Evolutionary conservation across 2,329 filamentous ascomycete species (phyloP).

Genomic region (Xylariaceae sp.): DNA sequence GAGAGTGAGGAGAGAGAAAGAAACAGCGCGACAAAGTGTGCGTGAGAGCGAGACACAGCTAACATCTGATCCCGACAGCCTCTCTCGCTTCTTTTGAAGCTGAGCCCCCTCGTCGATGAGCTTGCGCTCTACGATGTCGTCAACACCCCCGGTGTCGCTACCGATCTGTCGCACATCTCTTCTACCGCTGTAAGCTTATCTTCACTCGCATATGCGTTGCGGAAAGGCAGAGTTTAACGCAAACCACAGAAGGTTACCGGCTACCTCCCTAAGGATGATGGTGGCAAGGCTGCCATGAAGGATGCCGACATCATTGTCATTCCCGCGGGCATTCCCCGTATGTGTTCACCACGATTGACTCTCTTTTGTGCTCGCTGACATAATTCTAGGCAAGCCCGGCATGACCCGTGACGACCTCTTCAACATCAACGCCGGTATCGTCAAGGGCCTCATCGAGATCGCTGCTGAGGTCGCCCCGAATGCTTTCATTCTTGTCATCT

Average conservation of each 20-base stretch:
- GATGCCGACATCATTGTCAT: conserved; percentile 96
- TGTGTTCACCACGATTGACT: conserved; percentile 34
- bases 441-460: conserved; percentile 86
- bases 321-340: conserved; percentile 95
- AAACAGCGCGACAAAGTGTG: neutral
- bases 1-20: neutral
- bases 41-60: conserved; percentile 3
- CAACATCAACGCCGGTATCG: conserved; percentile 99
- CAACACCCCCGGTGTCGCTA: conserved; percentile 92
- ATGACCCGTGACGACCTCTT: conserved; percentile 99
- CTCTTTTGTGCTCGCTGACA: conserved; percentile 23
- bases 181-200: conserved; percentile 62
- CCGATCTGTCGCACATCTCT: conserved; percentile 96
- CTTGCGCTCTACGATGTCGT: conserved; percentile 98
- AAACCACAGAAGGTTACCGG: conserved; percentile 69
- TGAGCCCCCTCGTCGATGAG: conserved; percentile 80
- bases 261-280: conserved; percentile 80
- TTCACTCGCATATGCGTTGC: neutral
- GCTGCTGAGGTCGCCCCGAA: conserved; percentile 85
- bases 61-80: conserved; percentile 52
- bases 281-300: conserved; percentile 81
- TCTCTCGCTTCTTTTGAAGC: conserved; percentile 93
- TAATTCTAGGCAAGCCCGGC: conserved; percentile 78
- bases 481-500: conserved; percentile 94
- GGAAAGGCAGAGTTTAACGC: conserved; percentile 28